Conservation (phyloP, 208 protist species). For the Leishmania martiniquensis region DNA sequence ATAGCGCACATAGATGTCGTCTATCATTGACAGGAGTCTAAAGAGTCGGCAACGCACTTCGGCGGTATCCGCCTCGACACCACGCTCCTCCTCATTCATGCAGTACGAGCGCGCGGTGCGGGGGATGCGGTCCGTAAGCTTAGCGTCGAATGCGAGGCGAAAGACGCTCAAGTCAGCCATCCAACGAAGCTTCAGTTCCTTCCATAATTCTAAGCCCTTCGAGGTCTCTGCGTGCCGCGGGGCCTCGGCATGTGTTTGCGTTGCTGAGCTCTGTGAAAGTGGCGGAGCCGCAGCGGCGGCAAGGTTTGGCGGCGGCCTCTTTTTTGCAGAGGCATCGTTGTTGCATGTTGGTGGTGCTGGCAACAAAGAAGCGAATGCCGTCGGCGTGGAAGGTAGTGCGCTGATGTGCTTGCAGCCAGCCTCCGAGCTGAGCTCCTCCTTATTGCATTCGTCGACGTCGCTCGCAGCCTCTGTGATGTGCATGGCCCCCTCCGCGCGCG, state of each 20-base stretch:
- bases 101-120: conserved; percentile 14
- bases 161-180: conserved; percentile 46
- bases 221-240: background rate
- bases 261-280: background rate
- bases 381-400: background rate
- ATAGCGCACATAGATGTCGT: conserved; percentile 45
- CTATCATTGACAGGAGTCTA: conserved; percentile 27
- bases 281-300: background rate
- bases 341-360: background rate
- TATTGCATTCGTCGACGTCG: background rate
- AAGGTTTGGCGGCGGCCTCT: background rate
- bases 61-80: conserved; percentile 26
- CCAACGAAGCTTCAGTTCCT: conserved; percentile 41
- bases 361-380: background rate
- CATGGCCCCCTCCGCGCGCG: background rate
- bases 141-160: conserved; percentile 21
- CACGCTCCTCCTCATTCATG: conserved; percentile 21
- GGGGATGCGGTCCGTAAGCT: background rate
- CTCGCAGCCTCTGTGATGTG: background rate
- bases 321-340: background rate
- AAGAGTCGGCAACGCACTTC: conserved; percentile 41
- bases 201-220: conserved; percentile 26
- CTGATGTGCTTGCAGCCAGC: background rate
- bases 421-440: background rate
- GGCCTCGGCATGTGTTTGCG: background rate